Percentiles rank a stretch among this genome's conserved stretches.
Evolutionary conservation across 305 asterid genomes (phyloP).

Genomic region (Plantago lanceolata): DNA sequence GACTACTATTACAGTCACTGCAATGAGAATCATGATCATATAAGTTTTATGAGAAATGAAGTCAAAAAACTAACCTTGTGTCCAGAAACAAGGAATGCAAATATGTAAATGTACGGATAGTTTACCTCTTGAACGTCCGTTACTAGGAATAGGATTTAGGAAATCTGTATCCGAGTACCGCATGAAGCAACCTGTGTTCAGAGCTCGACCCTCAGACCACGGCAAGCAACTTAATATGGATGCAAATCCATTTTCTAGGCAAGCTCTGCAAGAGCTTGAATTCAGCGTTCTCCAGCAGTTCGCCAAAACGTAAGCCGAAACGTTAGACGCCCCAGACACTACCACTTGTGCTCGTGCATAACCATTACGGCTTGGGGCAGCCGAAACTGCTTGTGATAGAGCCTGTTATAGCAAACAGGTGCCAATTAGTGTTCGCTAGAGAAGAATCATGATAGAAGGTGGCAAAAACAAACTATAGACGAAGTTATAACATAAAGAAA

Average conservation of each 20-base stretch:
- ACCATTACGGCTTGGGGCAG: background rate
- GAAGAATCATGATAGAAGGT: too few relatives aligned
- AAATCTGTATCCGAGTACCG: conserved; percentile 10
- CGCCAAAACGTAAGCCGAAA: background rate
- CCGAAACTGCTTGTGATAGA: background rate
- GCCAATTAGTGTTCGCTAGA: too few relatives aligned
- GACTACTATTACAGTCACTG: background rate
- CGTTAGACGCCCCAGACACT: background rate
- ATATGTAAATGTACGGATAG: background rate
- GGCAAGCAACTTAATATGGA: conserved; percentile 8
- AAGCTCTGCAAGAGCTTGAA: conserved; percentile 9
- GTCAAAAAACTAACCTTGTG: background rate
- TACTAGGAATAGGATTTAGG: conserved; percentile 3
- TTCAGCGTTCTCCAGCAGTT: conserved; percentile 11
- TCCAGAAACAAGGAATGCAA: background rate
- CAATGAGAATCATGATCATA: background rate
- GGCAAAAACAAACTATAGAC: too few relatives aligned
- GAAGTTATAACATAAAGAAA: too few relatives aligned
- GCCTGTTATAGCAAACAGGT: background rate
- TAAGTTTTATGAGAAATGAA: too few relatives aligned
- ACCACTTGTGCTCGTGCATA: conserved; percentile 7
- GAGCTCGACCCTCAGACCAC: conserved; percentile 13
- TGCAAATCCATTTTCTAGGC: conserved; percentile 5
- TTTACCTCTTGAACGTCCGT: conserved; percentile 3
- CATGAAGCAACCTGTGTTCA: conserved; percentile 8